Evolutionary conservation across 345 rosid genomes (phyloP).

Genomic region (Xanthoceras sorbifolium): DNA sequence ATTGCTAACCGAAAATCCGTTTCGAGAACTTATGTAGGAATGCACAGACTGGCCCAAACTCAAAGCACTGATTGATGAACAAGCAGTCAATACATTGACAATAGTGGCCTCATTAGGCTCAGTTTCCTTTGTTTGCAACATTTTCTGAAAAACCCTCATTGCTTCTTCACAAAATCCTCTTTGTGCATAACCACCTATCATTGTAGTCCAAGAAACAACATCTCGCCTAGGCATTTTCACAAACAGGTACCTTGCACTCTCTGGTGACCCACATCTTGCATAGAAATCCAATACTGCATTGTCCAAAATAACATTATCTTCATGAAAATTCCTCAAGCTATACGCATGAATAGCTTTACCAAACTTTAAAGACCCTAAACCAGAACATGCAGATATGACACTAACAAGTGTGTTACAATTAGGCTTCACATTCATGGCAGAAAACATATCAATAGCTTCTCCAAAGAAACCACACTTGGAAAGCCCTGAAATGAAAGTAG

Average conservation of each 20-base stretch:
- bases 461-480: slow-evolving; percentile 20
- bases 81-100: slow-evolving; percentile 23
- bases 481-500: slow-evolving; percentile 26
- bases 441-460: slow-evolving; percentile 28
- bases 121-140: slow-evolving; percentile 23
- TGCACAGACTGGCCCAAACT: slow-evolving; percentile 24
- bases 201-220: slow-evolving; percentile 33
- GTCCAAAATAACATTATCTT: slow-evolving; percentile 15
- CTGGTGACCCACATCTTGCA: slow-evolving; percentile 21
- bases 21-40: slow-evolving; percentile 7
- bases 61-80: slow-evolving; percentile 25
- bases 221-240: slow-evolving; percentile 33
- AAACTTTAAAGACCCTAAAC: not conserved
- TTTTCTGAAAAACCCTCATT: slow-evolving; percentile 19
- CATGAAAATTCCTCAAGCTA: slow-evolving; percentile 25
- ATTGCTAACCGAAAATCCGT: slow-evolving; percentile 2
- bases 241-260: slow-evolving; percentile 23
- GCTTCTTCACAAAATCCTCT: slow-evolving; percentile 26
- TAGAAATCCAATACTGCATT: slow-evolving; percentile 33
- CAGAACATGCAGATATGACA: slow-evolving; percentile 22
- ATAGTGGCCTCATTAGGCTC: slow-evolving; percentile 34
- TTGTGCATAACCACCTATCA: slow-evolving; percentile 31
- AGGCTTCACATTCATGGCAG: slow-evolving; percentile 25
- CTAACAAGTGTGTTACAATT: slow-evolving; percentile 26
- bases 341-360: slow-evolving; percentile 27